Base-by-base conservation (phyloP, 2,329 filamentous ascomycete genomes). In the Aureobasidium sp. region DNA sequence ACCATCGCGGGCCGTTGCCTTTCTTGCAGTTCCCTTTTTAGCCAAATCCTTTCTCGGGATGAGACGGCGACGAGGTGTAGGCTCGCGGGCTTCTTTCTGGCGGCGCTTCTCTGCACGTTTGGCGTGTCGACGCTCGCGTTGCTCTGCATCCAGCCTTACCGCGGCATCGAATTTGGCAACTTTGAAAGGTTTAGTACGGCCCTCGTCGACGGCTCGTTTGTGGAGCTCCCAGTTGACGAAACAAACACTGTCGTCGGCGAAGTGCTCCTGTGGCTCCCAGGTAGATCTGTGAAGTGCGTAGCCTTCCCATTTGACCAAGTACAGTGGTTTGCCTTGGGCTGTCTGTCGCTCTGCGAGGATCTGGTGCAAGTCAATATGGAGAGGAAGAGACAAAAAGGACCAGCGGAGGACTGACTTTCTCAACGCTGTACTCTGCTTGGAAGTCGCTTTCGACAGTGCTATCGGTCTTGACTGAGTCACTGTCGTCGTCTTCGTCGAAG, bases 241-340 rank as follows among this genome's bases (percentile, higher is more conserved):
- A 22, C 42, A 41, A 25, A 25, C 22, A 25, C 22, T 25, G 31
- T 27, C 44, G 14, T 27, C 44, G n/a, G 34, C 20, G 22, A 62
- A 47, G 14, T 22, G 39, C 5, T 56, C 47, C 17, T 34, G 31
- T 2, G 70, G 70, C 47, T 74, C 72, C 71, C 71, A 73, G 0
- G 68, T 71, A 20, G 65, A 65, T 15, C 64, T 57, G 11, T 64
- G 45, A 0, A 71, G 63, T 5, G 65, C 62, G 57, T 72, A 74
- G 29, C 68, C 69, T 27, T 67, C 65, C 72, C 72, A 74, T 56
- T 72, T 71, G 53, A 72, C 62, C 37, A 47, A 20, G 42, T 55
- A 37, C n/a, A 20, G 31, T 5, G 41, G 41, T 3, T 36, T 27
- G 42, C 37, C 34, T 64, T 42, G 22, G 11, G 42, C 34, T 17